Conservation (phyloP, 371 early-diverging fungal species). For the Choanephora cucurbitarum region DNA sequence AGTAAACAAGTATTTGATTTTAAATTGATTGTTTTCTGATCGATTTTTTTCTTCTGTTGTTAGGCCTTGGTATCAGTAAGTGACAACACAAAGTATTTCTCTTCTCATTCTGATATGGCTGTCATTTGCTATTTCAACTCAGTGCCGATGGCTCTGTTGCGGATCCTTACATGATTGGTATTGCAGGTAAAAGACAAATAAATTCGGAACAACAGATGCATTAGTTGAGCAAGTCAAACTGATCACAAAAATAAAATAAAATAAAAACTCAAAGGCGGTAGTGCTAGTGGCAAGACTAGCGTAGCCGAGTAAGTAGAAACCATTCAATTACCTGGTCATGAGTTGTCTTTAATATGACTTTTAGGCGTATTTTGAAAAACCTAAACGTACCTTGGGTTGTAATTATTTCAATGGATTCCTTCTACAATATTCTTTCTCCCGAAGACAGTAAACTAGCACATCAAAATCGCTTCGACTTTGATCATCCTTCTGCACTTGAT, state of each 20-base stretch:
- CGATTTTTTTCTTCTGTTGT: neutral
- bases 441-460: constrained; percentile 72
- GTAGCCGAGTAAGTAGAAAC: constrained; percentile 60
- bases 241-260: constrained; percentile 1
- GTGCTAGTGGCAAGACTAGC: constrained; percentile 85
- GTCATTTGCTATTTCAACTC: neutral
- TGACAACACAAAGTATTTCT: neutral
- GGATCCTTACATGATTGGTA: constrained; percentile 72
- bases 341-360: neutral
- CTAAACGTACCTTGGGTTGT: constrained; percentile 87
- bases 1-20: constrained; percentile 18
- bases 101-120: neutral
- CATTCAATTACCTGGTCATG: neutral
- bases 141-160: constrained; percentile 67
- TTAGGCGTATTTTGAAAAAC: constrained; percentile 69
- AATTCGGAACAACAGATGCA: neutral
- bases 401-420: constrained; percentile 92
- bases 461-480: constrained; percentile 79
- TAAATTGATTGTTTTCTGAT: neutral
- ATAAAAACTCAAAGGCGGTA: constrained; percentile 60
- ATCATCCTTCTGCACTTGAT: constrained; percentile 83
- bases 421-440: constrained; percentile 82
- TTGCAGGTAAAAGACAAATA: constrained; percentile 57
- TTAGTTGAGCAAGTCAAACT: neutral
- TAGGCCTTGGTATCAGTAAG: constrained; percentile 48